Evolutionary conservation across 2,329 filamentous ascomycete species (phyloP), one percentile per base, ranked within the genome.

Genomic region (Didymella keratinophila): DNA sequence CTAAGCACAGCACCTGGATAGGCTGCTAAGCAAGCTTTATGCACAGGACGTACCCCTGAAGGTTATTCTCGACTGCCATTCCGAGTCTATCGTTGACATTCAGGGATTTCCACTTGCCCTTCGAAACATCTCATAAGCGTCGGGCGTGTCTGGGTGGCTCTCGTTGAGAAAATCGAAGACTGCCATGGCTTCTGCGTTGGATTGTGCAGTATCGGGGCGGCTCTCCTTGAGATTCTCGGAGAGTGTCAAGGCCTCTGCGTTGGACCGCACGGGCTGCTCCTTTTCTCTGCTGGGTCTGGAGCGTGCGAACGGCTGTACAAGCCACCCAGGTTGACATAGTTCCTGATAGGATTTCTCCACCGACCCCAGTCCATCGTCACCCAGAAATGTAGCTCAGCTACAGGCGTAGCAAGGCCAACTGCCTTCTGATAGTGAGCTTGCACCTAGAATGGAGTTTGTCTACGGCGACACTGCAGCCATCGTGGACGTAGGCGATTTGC

Each of bases 281-380:
- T 20, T n/a, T 7, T 20, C 9, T 20, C n/a, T 37, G 36, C 36
- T 8, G 14, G 27, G 9, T 41, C n/a, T 4, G 4, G 20, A 20
- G n/a, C 9, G 27, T 14, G 25, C 27, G 30, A 7, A 9, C 16
- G 32, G 1, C 18, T 43, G 32, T 65, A 63, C 4, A 68, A 56
- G 20, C n/a, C 37, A 25, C 62, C 61, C 42, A 70, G 36, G 32
- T 68, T 67, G 45, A 67, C 62, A 41, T 23, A 45, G 48, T 64
- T 62, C 2, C 18, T 2, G 16, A 58, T 46, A 8, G 30, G 16
- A 6, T 18, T 45, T n/a, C 25, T 50, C 16, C 14, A 28, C 16
- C 30, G 20, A 2, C 30, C 11, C 20, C 30, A 28, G 34, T n/a
- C 16, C 53, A 56, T 56, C 12, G 25, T 44, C 25, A 30, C 21